Evolutionary conservation across 306 rosid species (phyloP), one percentile per base, ranked within the genome.

Genomic region (Benincasa hispida): DNA sequence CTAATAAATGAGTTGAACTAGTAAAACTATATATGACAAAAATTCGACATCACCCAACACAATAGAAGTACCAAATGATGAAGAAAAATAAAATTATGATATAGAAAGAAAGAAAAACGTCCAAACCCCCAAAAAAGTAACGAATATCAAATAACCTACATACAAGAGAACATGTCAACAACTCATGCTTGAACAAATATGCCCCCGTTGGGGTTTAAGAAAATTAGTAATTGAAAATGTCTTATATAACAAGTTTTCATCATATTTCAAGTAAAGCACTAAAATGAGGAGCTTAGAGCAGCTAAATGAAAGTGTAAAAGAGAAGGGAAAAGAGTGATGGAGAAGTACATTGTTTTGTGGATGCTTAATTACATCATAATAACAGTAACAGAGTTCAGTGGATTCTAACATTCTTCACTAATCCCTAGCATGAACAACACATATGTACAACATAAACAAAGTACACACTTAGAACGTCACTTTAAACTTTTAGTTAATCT

Each of bases 341-440:
- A 54, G 70, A 22, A 37, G 54, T 80, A 91, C 98, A 90, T 87
- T 57, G 92, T 90, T 77, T 84, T 90, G 59, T 87, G 90, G 87
- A 90, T 86, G 63, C 80, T 87, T 61, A 85, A 59, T 83, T n/a
- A n/a, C n/a, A n/a, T n/a, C n/a, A n/a, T n/a, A n/a, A n/a, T n/a
- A n/a, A n/a, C n/a, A n/a, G n/a, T n/a, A n/a, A n/a, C n/a, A n/a
- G n/a, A n/a, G n/a, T n/a, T n/a, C n/a, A n/a, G n/a, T n/a, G n/a
- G n/a, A n/a, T n/a, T n/a, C n/a, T n/a, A n/a, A n/a, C n/a, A n/a
- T n/a, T n/a, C n/a, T n/a, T n/a, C n/a, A n/a, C n/a, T n/a, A n/a
- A n/a, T n/a, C n/a, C n/a, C n/a, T n/a, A n/a, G n/a, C n/a, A n/a
- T n/a, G n/a, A n/a, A n/a, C n/a, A n/a, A n/a, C n/a, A n/a, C n/a